Conservation (phyloP, 257 asterid genomes). For the Plantago major region DNA sequence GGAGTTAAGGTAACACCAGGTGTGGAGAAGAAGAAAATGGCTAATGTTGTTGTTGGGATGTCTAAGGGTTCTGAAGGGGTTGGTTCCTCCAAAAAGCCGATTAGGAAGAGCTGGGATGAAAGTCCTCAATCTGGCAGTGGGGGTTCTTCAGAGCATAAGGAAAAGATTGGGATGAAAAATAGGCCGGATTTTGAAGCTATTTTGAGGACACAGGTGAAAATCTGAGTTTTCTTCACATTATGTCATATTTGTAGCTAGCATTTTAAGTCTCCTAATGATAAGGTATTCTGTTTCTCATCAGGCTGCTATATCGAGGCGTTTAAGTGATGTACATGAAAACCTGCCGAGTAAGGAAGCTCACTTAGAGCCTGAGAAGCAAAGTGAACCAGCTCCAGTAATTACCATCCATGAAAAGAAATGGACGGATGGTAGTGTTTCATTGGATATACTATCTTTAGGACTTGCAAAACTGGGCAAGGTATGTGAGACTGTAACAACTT, state of each 20-base stretch:
- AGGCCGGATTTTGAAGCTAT: constrained; percentile 77
- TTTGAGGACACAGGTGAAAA: constrained; percentile 84
- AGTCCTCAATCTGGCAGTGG: constrained; percentile 43
- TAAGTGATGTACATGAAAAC: constrained; percentile 76
- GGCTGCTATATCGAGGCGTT: constrained; percentile 96
- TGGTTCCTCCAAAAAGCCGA: constrained; percentile 43
- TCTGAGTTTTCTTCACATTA: background rate
- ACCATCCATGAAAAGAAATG: constrained; percentile 94
- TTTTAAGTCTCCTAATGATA: background rate
- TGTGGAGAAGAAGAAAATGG: constrained; percentile 68
- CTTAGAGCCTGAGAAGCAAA: constrained; percentile 31
- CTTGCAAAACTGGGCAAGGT: constrained; percentile 90
- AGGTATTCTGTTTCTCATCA: constrained; percentile 22
- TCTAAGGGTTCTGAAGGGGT: constrained; percentile 71
- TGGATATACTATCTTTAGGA: constrained; percentile 58
- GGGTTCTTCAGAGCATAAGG: constrained; percentile 47
- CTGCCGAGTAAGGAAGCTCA: constrained; percentile 32
- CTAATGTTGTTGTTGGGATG: constrained; percentile 64
- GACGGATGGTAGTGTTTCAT: constrained; percentile 85
- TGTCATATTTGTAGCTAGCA: background rate
- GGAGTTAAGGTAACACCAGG: constrained; percentile 67
- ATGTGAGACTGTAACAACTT: background rate
- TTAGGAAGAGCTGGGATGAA: constrained; percentile 92
- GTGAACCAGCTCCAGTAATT: constrained; percentile 58
- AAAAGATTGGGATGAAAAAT: constrained; percentile 40